Conservation (phyloP, 2,329 filamentous ascomycete species). For the Trichoderma oligosporum region DNA sequence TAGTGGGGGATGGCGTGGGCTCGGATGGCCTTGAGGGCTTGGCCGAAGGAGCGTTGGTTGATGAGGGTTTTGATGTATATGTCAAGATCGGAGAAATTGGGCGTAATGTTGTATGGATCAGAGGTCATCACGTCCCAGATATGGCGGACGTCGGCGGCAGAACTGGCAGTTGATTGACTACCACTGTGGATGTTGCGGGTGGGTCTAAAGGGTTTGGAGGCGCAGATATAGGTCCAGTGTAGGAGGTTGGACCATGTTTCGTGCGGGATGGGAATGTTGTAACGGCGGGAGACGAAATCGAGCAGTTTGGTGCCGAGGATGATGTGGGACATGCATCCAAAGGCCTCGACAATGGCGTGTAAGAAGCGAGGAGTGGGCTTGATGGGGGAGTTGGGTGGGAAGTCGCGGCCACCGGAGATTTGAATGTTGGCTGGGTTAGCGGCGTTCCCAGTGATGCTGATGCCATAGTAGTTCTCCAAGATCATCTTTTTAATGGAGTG, state of each 20-base stretch:
- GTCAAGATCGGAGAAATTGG: constrained; percentile 55
- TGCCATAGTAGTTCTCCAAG: constrained; percentile 31
- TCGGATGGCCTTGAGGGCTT: constrained; percentile 38
- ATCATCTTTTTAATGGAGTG: constrained; percentile 35
- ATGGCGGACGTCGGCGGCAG: constrained; percentile 42
- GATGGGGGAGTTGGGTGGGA: constrained; percentile 49
- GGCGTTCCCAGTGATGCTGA: constrained; percentile 23
- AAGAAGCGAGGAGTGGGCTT: constrained; percentile 58
- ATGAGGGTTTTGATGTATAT: constrained; percentile 41
- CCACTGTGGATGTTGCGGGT: constrained; percentile 36
- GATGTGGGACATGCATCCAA: constrained; percentile 63
- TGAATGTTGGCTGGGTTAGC: constrained; percentile 23
- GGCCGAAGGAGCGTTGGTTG: constrained; percentile 25
- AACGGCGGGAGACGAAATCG: constrained; percentile 58
- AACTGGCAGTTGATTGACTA: constrained; percentile 34
- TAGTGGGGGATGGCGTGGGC: constrained; percentile 41
- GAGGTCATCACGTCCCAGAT: constrained; percentile 59
- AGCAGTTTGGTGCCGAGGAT: constrained; percentile 55
- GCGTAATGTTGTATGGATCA: constrained; percentile 52
- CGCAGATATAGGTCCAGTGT: constrained; percentile 61
- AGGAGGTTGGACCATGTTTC: constrained; percentile 64
- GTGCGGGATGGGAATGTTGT: constrained; percentile 53
- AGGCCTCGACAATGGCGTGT: constrained; percentile 63
- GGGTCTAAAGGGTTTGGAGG: constrained; percentile 35
- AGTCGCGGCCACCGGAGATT: constrained; percentile 36